A percentile compares a stretch with the other conserved stretches of the same genome.
Evolutionary conservation across 805 yeast genomes (phyloP).

Genomic region (Huiozyma sinensis): DNA sequence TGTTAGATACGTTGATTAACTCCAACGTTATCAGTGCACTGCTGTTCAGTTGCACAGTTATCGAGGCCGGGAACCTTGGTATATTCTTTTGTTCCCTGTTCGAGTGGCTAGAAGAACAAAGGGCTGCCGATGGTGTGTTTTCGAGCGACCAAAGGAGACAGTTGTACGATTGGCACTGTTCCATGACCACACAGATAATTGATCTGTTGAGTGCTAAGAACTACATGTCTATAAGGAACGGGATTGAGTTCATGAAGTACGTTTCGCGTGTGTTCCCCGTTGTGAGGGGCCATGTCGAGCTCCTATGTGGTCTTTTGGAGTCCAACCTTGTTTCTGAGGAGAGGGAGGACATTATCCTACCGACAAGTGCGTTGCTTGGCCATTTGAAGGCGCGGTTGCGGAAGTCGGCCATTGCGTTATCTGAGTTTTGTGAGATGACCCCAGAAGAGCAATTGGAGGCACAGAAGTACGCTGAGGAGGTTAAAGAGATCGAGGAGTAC

Average conservation of each 20-base stretch:
- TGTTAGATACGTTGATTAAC: slow-evolving; percentile 39
- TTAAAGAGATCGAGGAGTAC: slow-evolving; percentile 14
- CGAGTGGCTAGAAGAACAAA: slow-evolving; percentile 34
- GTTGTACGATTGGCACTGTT: slow-evolving; percentile 45
- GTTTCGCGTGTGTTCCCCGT: slow-evolving; percentile 54
- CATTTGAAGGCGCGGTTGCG: slow-evolving; percentile 44
- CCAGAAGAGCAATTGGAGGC: slow-evolving; percentile 12
- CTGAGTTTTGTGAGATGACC: slow-evolving; percentile 44
- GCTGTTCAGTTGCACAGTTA: slow-evolving; percentile 57
- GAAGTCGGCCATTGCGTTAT: slow-evolving; percentile 38
- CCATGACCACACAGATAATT: slow-evolving; percentile 29
- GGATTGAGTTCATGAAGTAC: slow-evolving; percentile 66
- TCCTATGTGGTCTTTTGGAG: slow-evolving; percentile 38
- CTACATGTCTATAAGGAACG: slow-evolving; percentile 72
- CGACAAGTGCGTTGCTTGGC: slow-evolving; percentile 63
- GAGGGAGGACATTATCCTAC: slow-evolving; percentile 71
- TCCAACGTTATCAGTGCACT: slow-evolving; percentile 43
- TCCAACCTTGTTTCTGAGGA: slow-evolving; percentile 41
- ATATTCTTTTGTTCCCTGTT: slow-evolving; percentile 54
- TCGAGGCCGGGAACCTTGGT: slow-evolving; percentile 77
- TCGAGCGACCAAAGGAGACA: slow-evolving; percentile 26
- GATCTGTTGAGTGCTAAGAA: slow-evolving; percentile 29
- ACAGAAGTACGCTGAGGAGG: slow-evolving; percentile 7
- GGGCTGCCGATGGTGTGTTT: slow-evolving; percentile 29
- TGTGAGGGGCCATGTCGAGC: slow-evolving; percentile 54